Evolutionary conservation across 2,329 filamentous ascomycete genomes (phyloP), one percentile per base, ranked within the genome.

Genomic region (Diplodia seriata): DNA sequence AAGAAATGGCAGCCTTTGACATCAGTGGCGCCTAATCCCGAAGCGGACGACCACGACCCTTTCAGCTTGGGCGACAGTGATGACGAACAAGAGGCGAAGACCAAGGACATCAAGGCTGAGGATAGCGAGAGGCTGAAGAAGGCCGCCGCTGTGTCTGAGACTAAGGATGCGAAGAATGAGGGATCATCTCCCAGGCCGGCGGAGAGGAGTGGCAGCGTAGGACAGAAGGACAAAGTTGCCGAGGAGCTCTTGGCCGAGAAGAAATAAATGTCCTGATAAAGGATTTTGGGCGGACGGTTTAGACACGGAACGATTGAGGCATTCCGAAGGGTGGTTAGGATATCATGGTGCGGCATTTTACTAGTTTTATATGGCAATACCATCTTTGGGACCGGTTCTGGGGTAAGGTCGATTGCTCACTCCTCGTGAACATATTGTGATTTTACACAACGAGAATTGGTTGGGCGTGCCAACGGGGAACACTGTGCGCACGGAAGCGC

Each of bases 1-100:
- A 97, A 94, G 86, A 99, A 99, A 82, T 99, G 95, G 95, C 94
- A 99, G 79, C 94, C 95, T 11, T 83, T 99, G 73, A 93, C 94
- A 14, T 86, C 90, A 0, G 89, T 97, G 15, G 92, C 96, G 71
- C 93, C 94, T 1, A 90, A 87, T 70, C 94, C 94, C 15, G 91
- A 97, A 70, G 85, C 87, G 20, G 93, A 81, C 26, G 83, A 98
- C 73, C 94, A 97, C 74, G 95, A 99, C 76, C 95, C 95, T 0
- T 99, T 99, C 81, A 97, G 93, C 75, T 85, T 99, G 15, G 95
- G 95, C 5, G 94, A 98, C 73, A 97, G 93, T 75, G 94, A 98
- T 72, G 94, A 97, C 72, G 95, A 99, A 79, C 91, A 91, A 73
- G 92, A 94, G 65, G 80, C 83, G 18, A 95, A 93, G 81, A 85